phyloP scores from a whole-genome alignment of 2,329 filamentous ascomycete genomes.

The Dothistroma septosporum region DNA sequence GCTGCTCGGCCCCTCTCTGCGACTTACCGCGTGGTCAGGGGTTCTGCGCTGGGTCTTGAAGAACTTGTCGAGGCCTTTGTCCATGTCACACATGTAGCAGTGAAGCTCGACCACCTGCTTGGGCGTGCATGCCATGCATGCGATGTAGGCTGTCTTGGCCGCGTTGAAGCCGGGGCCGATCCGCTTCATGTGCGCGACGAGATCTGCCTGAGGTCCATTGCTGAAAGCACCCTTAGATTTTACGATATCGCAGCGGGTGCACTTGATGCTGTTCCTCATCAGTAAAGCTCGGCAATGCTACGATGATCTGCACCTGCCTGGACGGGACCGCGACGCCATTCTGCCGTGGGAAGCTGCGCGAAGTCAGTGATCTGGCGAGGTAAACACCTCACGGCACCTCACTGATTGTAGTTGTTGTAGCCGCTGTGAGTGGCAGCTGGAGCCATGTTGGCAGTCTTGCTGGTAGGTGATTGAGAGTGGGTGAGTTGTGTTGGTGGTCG shows the following conservation, averaged over 20 bases:
- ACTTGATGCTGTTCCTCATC: conserved; percentile 17
- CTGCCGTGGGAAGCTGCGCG: not conserved
- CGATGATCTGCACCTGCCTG: not conserved
- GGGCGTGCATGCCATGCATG: conserved; percentile 23
- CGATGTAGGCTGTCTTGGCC: not conserved
- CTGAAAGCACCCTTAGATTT: conserved; percentile 5
- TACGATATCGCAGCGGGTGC: conserved; percentile 14
- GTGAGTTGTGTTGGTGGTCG: not conserved
- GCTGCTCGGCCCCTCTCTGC: not conserved
- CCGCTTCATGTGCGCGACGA: not conserved
- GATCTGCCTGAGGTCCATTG: not conserved
- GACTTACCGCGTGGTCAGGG: conserved; percentile 24
- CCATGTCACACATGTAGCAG: conserved; percentile 25
- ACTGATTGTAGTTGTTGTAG: not conserved
- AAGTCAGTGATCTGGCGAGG: not conserved
- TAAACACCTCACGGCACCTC: not conserved
- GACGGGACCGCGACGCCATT: not conserved
- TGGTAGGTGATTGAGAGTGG: not conserved
- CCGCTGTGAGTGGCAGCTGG: not conserved
- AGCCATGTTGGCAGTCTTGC: not conserved
- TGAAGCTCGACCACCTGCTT: conserved; percentile 23
- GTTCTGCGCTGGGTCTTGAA: conserved; percentile 25
- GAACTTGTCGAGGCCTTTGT: conserved; percentile 25
- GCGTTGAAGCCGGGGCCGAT: not conserved
- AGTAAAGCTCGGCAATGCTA: not conserved